These are phyloP conservation scores for Salvia hispanica DNA, from an alignment of 257 asterid species.

Conservation along the genomic window DNA sequence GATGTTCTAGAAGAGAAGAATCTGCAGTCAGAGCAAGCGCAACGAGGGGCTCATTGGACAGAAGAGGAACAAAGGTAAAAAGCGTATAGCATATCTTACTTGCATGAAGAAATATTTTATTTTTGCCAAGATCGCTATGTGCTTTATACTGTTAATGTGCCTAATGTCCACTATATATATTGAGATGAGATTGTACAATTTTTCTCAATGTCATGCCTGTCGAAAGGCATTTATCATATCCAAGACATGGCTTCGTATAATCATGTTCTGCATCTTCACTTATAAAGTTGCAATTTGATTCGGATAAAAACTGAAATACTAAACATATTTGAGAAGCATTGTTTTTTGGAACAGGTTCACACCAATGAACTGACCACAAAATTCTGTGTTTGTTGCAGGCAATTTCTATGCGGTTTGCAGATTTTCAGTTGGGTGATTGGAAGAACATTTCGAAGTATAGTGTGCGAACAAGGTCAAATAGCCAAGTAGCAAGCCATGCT, in stretches of 20 bases:
- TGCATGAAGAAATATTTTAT: neutral
- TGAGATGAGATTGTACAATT: neutral
- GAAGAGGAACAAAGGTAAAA: conserved; percentile 52
- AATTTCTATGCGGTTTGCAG: conserved; percentile 34
- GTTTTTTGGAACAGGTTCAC: neutral
- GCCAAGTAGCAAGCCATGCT: conserved; percentile 43
- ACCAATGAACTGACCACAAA: neutral
- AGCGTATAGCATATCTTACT: neutral
- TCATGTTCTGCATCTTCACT: neutral
- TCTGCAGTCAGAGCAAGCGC: conserved; percentile 19
- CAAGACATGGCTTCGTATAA: neutral
- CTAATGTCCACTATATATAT: neutral
- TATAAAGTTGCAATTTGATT: neutral
- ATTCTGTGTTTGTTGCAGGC: conserved; percentile 21
- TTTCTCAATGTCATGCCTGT: neutral
- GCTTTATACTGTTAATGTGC: conserved; percentile 14
- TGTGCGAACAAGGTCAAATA: conserved; percentile 31
- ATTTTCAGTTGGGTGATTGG: conserved; percentile 41
- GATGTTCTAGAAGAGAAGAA: conserved; percentile 19
- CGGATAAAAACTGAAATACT: neutral
- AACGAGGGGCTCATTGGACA: conserved; percentile 49
- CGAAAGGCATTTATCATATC: too few species aligned
- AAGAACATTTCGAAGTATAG: conserved; percentile 32
- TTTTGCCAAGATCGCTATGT: neutral
- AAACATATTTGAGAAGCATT: conserved; percentile 7